Evolutionary conservation across 352 stramenopile genomes (phyloP), one percentile per base, ranked within the genome.

Genomic region (Phytophthora capsici): DNA sequence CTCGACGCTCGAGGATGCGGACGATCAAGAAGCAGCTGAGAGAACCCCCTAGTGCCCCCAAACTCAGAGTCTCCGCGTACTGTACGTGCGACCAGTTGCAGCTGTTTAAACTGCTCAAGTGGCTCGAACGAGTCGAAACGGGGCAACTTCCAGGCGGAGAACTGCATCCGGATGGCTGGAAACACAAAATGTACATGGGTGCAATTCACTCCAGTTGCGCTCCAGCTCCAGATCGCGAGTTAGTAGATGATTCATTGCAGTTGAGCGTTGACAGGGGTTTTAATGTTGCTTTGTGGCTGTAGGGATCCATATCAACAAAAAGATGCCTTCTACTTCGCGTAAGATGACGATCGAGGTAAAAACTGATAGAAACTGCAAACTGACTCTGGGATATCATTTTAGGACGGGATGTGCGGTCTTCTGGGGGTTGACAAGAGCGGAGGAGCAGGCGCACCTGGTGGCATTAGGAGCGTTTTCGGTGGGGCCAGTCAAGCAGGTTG

Each of bases 371-470:
- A 34, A 6, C 3, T 19, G 17, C 17, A 22, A 12, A 36, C 45
- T 73, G 32, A 66, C 7, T 14, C 4, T 41, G 6, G n/a, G 30
- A 47, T 2, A 28, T 52, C 22, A 37, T 13, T 71, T 26, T 43
- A 91, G 82, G 8, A 93, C 83, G 48, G 91, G 92, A 14, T 96
- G 89, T 65, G 83, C 85, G 6, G 92, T 98, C 3, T 96, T 97
- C 51, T 98, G 92, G 92, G 91, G 91, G 3, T 80, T 96, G 23
- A 87, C 80, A 12, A 73, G 77, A n/a, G 78, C 79, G 2, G 89
- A 97, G 28, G 88, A 96, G 61, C 77, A 96, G 59, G 75, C 74
- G 3, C 80, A 97, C 63, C 44, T 96, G 37, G 68, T 78, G 7
- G 76, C 86, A 26, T 58, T 96, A 8, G 59, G 32, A 9, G 63